Base-by-base conservation (phyloP, 2,329 filamentous ascomycete species). In the Calonectria leucothoes region DNA sequence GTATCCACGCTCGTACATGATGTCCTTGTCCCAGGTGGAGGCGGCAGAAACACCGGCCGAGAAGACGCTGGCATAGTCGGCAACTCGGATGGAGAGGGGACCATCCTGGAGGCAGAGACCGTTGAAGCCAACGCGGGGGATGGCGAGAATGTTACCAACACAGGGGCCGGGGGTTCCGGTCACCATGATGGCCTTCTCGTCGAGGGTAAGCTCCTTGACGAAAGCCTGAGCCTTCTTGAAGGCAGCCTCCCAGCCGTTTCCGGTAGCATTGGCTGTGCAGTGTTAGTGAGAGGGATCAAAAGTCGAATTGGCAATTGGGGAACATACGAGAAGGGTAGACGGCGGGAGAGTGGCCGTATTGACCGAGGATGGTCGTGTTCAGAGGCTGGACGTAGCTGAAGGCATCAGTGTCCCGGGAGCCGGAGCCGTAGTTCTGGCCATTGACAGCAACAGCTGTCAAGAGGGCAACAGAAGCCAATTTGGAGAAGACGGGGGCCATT, bases 21-120 rank as follows among this genome's bases (percentile, higher is more conserved):
- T 88, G 15, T 89, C 85, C 75, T 91, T 92, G 83, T 96, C 94
- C 93, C 94, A 98, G 45, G 78, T 76, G 3, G 81, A 83, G 7
- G 85, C 86, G 29, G 94, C 90, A 72, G 94, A 94, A 63, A 94
- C 87, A 74, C 93, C 94, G 7, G 85, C 85, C 2, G 84, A 83
- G 77, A 85, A 88, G 14, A 86, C 85, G 72, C 85, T 87, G 73
- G 86, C 86, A 63, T 86, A 87, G 77, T 88, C 86, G n/a, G 81
- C 81, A 2, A 78, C 72, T 48, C 81, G 78, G n/a, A 82, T 78
- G 14, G 75, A 48, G 1, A 81, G 74, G 27, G 81, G 86, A 72
- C 86, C 76, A 71, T 86, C 82, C 3, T 83, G 82, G 4, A 87
- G 84, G 70, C 86, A 87, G 17, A 87, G 80, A 5, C 86, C 86